A percentile compares a stretch with the other conserved stretches of the same genome.
These are phyloP conservation scores for Agaricus subrufescens DNA, from an alignment of 768 basidiomycete genomes.

Conservation along the genomic window DNA sequence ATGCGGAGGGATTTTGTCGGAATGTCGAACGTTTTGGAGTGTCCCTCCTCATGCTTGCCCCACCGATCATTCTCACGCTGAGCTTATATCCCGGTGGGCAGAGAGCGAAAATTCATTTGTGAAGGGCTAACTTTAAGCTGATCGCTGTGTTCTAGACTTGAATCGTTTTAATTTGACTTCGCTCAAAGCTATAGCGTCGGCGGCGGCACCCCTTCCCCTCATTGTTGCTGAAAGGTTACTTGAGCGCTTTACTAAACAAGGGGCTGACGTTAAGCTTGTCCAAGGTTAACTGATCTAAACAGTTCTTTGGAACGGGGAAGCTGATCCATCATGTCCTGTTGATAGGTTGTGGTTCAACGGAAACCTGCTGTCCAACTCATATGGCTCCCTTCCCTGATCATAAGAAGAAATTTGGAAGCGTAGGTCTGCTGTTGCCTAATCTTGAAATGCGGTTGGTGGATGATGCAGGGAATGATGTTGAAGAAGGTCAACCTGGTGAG, in stretches of 20 bases:
- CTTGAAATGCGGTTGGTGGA: constrained; percentile 55
- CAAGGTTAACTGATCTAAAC: constrained; percentile 14
- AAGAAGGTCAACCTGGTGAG: constrained; percentile 50
- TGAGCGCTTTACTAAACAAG: constrained; percentile 11
- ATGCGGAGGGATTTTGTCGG: constrained; percentile 44
- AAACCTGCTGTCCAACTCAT: constrained; percentile 53
- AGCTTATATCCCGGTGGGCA: constrained; percentile 45
- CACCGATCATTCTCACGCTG: constrained; percentile 60
- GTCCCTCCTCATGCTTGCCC: constrained; percentile 46
- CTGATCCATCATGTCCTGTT: background rate
- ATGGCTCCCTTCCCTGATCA: constrained; percentile 34
- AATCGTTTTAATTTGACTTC: constrained; percentile 47
- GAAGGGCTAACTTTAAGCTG: background rate
- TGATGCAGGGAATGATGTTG: constrained; percentile 33
- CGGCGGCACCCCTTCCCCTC: constrained; percentile 61
- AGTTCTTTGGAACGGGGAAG: background rate
- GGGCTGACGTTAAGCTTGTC: constrained; percentile 12
- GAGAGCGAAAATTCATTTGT: background rate
- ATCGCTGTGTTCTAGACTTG: constrained; percentile 26
- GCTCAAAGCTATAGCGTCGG: constrained; percentile 46
- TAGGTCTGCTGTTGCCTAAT: constrained; percentile 56
- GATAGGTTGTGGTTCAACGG: constrained; percentile 55
- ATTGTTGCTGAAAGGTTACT: constrained; percentile 39
- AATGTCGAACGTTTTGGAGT: constrained; percentile 50
- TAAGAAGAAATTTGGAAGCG: constrained; percentile 39